Evolutionary conservation across 2,329 filamentous ascomycete genomes (phyloP).

Genomic region (Nigrospora oryzae): DNA sequence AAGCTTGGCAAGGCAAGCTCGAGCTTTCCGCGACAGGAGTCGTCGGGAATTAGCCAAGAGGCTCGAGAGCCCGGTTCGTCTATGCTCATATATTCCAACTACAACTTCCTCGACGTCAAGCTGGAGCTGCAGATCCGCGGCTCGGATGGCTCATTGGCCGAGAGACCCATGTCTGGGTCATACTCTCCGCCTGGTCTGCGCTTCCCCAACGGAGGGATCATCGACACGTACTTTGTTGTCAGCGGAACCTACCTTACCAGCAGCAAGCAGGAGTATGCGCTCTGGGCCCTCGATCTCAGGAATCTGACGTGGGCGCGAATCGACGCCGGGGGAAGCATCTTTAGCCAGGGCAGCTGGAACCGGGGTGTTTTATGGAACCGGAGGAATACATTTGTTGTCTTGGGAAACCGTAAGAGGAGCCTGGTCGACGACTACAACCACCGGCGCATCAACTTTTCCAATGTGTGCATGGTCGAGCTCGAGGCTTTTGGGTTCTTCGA

Average conservation of each 20-base stretch:
- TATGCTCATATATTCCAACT: constrained; percentile 98
- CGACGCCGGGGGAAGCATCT: constrained; percentile 87
- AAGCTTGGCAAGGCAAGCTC: constrained; percentile 56
- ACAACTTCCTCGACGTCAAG: constrained; percentile 97
- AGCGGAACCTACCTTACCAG: constrained; percentile 96
- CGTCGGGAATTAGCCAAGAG: constrained; percentile 41
- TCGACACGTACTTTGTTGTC: constrained; percentile 94
- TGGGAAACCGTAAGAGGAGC: constrained; percentile 87
- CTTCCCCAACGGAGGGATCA: constrained; percentile 92
- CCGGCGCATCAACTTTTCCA: constrained; percentile 91
- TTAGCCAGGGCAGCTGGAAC: constrained; percentile 97
- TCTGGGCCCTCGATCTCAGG: constrained; percentile 88
- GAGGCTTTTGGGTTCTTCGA: constrained; percentile 97
- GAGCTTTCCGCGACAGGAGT: constrained; percentile 30
- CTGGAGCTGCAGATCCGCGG: constrained; percentile 84
- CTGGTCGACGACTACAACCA: constrained; percentile 98
- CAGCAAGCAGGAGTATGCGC: constrained; percentile 93
- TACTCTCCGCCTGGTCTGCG: constrained; percentile 87
- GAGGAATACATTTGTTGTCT: constrained; percentile 88
- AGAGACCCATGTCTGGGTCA: constrained; percentile 80
- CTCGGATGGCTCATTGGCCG: constrained; percentile 73
- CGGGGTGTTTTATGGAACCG: constrained; percentile 88
- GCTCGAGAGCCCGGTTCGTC: constrained; percentile 51
- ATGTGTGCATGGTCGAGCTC: constrained; percentile 93
- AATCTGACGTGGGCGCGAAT: constrained; percentile 92